Conservation (phyloP, 768 basidiomycete species). For the Kwoniella heveanensis region DNA sequence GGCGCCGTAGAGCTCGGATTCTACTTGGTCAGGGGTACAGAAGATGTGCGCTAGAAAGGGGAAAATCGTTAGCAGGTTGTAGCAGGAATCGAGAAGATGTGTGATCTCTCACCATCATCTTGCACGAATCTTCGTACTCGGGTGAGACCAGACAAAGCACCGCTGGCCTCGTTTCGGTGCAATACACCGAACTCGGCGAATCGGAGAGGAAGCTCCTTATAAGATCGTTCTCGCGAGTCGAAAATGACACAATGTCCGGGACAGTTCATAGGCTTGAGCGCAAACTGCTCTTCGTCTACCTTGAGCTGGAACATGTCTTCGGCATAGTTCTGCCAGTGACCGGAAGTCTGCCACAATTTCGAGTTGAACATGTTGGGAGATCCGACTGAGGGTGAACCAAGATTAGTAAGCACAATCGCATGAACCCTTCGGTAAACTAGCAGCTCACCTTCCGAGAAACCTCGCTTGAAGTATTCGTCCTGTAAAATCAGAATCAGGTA, state of each 20-base stretch:
- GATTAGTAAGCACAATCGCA: slow-evolving; percentile 5
- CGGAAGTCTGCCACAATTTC: slow-evolving; percentile 97
- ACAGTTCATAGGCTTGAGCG: slow-evolving; percentile 98
- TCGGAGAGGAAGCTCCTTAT: slow-evolving; percentile 92
- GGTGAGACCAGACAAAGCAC: slow-evolving; percentile 88
- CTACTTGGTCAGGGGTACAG: slow-evolving; percentile 90
- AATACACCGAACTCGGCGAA: slow-evolving; percentile 99
- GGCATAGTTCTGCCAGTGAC: slow-evolving; percentile 97
- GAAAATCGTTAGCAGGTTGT: not conserved
- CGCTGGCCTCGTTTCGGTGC: slow-evolving; percentile 94
- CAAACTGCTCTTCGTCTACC: slow-evolving; percentile 94
- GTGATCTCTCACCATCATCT: slow-evolving; percentile 80
- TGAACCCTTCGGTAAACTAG: not conserved
- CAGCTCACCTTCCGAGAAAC: slow-evolving; percentile 81
- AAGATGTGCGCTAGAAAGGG: slow-evolving; percentile 73
- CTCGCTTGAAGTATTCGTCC: slow-evolving; percentile 91
- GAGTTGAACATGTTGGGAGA: slow-evolving; percentile 96
- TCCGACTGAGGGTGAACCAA: slow-evolving; percentile 65
- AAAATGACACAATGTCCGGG: slow-evolving; percentile 94
- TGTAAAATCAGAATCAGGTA: slow-evolving; percentile 56
- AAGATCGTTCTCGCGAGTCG: slow-evolving; percentile 87
- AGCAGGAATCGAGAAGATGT: not conserved
- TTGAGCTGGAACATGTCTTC: slow-evolving; percentile 97
- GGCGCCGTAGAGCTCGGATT: slow-evolving; percentile 76
- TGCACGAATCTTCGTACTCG: slow-evolving; percentile 93